Evolutionary conservation across 805 yeast genomes (phyloP).

Genomic region (Yueomyces sinensis): DNA sequence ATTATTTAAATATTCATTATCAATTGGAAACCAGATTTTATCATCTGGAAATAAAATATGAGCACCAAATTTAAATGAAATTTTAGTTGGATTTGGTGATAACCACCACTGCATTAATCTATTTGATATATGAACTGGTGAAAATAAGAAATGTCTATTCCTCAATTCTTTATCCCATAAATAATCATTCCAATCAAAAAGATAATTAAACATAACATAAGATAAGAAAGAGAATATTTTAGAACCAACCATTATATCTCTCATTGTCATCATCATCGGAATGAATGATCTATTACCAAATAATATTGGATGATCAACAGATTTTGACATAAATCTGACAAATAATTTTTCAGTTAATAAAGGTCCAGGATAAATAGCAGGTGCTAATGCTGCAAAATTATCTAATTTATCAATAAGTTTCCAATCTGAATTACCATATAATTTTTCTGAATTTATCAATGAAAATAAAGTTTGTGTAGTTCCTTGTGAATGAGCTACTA

Average conservation of each 20-base stretch:
- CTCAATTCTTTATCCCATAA: slow-evolving; percentile 61
- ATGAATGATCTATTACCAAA: slow-evolving; percentile 74
- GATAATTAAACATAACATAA: slow-evolving; percentile 72
- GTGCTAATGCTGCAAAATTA: slow-evolving; percentile 67
- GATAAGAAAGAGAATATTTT: slow-evolving; percentile 51
- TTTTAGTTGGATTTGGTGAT: slow-evolving; percentile 26
- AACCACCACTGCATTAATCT: slow-evolving; percentile 92
- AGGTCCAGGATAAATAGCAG: slow-evolving; percentile 83
- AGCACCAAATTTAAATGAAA: slow-evolving; percentile 29
- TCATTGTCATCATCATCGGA: slow-evolving; percentile 54
- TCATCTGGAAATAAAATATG: slow-evolving; percentile 37
- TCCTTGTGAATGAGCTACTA: slow-evolving; percentile 87
- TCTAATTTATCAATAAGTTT: slow-evolving; percentile 42
- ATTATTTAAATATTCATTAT: too few relatives aligned
- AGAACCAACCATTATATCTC: slow-evolving; percentile 35
- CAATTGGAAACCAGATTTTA: slow-evolving; percentile 39
- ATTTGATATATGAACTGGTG: slow-evolving; percentile 73
- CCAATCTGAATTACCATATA: slow-evolving; percentile 19
- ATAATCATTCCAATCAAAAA: slow-evolving; percentile 77
- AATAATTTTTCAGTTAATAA: slow-evolving; percentile 50
- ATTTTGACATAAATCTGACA: slow-evolving; percentile 45
- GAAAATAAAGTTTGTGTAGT: slow-evolving; percentile 75
- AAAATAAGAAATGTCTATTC: slow-evolving; percentile 66
- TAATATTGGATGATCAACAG: slow-evolving; percentile 34
- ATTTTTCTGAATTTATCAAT: slow-evolving; percentile 33